Evolutionary conservation across 2,329 filamentous ascomycete genomes (phyloP).

Genomic region (Blastomyces gilchristii): DNA sequence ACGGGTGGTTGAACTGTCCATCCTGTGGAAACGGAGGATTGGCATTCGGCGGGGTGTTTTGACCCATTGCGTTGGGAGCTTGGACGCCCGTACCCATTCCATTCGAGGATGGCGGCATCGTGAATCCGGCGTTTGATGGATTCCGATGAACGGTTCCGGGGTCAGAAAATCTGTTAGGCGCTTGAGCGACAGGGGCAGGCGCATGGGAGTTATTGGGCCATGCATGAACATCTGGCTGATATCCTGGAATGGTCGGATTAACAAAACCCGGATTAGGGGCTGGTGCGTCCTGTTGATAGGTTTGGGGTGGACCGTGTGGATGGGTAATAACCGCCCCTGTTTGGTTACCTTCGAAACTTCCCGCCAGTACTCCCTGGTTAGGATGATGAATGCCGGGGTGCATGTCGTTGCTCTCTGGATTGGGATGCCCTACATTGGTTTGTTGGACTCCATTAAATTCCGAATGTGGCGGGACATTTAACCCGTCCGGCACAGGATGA

Average conservation of each 20-base stretch:
- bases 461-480: neutral
- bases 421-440: neutral
- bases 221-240: neutral
- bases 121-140: neutral
- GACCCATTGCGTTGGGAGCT: neutral
- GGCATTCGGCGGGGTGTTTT: neutral
- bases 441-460: neutral
- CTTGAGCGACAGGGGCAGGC: neutral
- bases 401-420: no score
- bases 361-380: neutral
- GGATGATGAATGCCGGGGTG: neutral
- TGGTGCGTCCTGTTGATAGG: neutral
- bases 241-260: neutral
- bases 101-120: neutral
- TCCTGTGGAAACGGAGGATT: neutral
- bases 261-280: no score
- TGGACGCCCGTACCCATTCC: neutral
- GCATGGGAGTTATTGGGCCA: neutral
- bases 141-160: neutral
- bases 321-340: neutral
- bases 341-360: neutral
- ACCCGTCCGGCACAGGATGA: no score
- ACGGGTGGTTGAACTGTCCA: neutral
- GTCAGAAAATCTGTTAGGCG: neutral
- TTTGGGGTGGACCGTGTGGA: neutral